A percentile compares a stretch with the other conserved stretches of the same genome.
Evolutionary conservation across 148 eudicot species (phyloP).

Genomic region (Talinum fruticosum): DNA sequence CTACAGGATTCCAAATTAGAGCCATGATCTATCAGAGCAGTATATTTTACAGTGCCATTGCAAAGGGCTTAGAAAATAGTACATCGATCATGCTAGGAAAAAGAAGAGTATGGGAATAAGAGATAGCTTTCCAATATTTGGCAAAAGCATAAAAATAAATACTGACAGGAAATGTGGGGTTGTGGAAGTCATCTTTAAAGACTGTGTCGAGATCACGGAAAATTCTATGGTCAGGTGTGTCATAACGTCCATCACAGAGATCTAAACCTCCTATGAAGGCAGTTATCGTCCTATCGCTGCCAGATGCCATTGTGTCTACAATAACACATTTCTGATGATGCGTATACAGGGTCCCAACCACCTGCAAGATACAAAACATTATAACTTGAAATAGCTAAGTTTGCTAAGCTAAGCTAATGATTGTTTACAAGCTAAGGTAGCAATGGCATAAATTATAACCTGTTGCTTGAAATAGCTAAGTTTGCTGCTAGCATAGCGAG

Average conservation of each 20-base stretch:
- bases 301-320: conserved; percentile 83
- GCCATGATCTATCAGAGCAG: too few relatives aligned
- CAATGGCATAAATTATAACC: conserved; percentile 23
- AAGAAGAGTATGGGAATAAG: too few relatives aligned
- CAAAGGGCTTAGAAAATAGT: too few relatives aligned
- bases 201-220: conserved; percentile 77
- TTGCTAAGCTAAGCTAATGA: background rate
- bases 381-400: too few relatives aligned
- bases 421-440: background rate
- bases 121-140: too few relatives aligned
- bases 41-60: too few relatives aligned
- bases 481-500: conserved; percentile 86
- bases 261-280: conserved; percentile 94
- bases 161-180: conserved; percentile 88
- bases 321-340: conserved; percentile 99
- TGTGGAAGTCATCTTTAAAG: conserved; percentile 78
- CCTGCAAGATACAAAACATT: too few relatives aligned
- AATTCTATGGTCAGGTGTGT: conserved; percentile 91
- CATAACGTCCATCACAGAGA: conserved; percentile 98
- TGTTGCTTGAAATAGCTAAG: conserved; percentile 74
- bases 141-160: background rate
- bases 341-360: conserved; percentile 83
- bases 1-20: conserved; percentile 27
- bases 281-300: conserved; percentile 78
- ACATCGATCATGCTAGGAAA: too few relatives aligned